These are phyloP conservation scores for Hypholoma fasciculare DNA, from an alignment of 768 basidiomycete genomes.

Conservation along the genomic window DNA sequence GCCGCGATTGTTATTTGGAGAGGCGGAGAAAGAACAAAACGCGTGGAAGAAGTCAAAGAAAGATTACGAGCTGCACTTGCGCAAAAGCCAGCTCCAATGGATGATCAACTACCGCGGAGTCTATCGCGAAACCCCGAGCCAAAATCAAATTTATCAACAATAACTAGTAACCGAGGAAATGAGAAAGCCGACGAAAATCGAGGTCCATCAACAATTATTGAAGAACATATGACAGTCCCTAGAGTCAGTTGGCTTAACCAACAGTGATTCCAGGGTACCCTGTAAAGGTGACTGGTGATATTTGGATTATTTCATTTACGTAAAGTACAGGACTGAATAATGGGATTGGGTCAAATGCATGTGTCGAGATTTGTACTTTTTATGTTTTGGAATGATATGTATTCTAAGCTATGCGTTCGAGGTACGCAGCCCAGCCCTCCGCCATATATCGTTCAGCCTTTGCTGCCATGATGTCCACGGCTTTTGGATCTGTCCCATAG, in stretches of 20 bases:
- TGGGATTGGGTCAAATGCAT: not conserved
- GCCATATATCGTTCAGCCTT: conserved; percentile 84
- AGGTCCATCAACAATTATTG: conserved; percentile 28
- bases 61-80: conserved; percentile 50
- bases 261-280: not conserved
- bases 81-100: conserved; percentile 12
- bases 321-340: not conserved
- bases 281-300: not conserved
- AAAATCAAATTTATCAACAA: conserved; percentile 39
- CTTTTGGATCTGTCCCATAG: conserved; percentile 62
- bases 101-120: conserved; percentile 30
- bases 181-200: conserved; percentile 10
- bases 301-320: not conserved
- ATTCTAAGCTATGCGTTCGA: conserved; percentile 43
- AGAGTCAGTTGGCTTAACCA: conserved; percentile 18
- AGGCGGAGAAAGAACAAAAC: conserved; percentile 69
- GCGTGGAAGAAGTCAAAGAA: conserved; percentile 62
- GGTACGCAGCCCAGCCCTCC: conserved; percentile 93
- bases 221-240: conserved; percentile 42
- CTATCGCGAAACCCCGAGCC: conserved; percentile 43
- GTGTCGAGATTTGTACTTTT: not conserved
- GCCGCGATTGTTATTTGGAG: conserved; percentile 75
- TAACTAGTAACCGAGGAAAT: not conserved
- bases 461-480: conserved; percentile 44
- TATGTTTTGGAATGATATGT: conserved; percentile 2